Evolutionary conservation across 441 rosid genomes (phyloP), one percentile per base, ranked within the genome.

Genomic region (Erodium trifolium): DNA sequence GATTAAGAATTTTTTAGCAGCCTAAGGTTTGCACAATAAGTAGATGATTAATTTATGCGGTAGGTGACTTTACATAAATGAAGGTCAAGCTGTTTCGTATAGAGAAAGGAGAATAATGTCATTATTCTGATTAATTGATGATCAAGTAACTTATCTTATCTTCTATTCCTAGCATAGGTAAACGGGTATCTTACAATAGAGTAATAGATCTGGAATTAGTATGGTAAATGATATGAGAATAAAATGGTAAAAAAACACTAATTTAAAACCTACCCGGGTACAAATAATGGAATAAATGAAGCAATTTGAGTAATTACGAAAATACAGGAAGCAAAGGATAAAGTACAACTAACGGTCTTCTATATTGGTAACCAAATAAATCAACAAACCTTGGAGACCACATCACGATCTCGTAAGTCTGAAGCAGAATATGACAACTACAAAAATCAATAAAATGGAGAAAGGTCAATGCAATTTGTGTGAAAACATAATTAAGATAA

Each of bases 351-450:
- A 9, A 37, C 12, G 47, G 39, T 68, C 27, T 16, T 45, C 19
- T 17, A 43, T 55, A 31, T 1, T 13, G 19, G 51, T 4, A 62
- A 4, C 43, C 74, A 67, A 65, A 53, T 34, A n/a, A 23, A 34
- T 73, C 34, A 34, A 72, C 86, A 14, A 71, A 93, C 98, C 98
- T 89, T 93, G 49, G 98, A 87, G 71, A 85, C 81, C 41, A 86
- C 80, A 80, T 93, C 97, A 23, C 92, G 78, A 75, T 93, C 90
- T n/a, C 92, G 90, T 82, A 93, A 80, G 75, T 83, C 83, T 37
- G 86, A 75, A 55, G 98, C 98, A 70, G 97, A 93, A 76, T 88
- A 93, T 2, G 97, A 90, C 75, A 93, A 77, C 98, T 93, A 89
- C 88, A 82, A 5, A 70, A 27, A 23, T 2, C 37, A 5, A 34